Base-by-base conservation (phyloP, 805 yeast species). In the Myxozyma geophila region DNA sequence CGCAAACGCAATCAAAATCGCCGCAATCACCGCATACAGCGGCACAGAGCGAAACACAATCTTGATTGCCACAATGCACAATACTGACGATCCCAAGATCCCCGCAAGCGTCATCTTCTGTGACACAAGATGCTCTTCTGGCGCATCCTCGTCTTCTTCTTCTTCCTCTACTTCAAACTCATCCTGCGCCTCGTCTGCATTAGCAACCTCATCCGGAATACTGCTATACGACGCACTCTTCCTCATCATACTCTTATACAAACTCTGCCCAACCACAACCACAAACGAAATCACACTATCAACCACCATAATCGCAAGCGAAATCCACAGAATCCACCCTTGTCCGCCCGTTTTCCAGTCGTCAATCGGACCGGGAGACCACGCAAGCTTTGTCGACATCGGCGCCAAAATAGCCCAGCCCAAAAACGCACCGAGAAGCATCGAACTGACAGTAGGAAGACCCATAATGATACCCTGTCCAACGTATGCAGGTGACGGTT, bases 381-480 rank as follows among this genome's bases (percentile, higher is more conserved):
- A 95, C 3, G 86, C 88, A 64, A 78, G 74, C 59, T 78, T 67
- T 62, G 87, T 82, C 0, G 96, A 86, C 63, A 90, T 63, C 2
- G 98, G 98, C 0, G 95, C 93, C n/a, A 93, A 77, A 0, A 93
- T 76, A 0, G 84, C 96, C 99, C 99, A 93, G 0, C 99, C 99
- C 4, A 92, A 72, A 0, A 93, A 67, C 23, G 96, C 86, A 1
- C 99, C 99, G 69, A 91, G 82, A 48, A 93, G 77, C 99, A 93
- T 93, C 67, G 92, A 89, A 9, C 90, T 81, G 0, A 92, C 96
- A 0, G 98, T 92, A 1, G 92, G 90, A 7, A 92, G 78, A 0
- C 99, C 99, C 99, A 93, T 93, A 62, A 93, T 93, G 47, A 95
- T 91, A 3, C 99, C 99, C 76, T 93, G 99, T 1, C 99, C 99